phyloP scores from a whole-genome alignment of 805 yeast genomes.

The Priceomyces haplophilus region DNA sequence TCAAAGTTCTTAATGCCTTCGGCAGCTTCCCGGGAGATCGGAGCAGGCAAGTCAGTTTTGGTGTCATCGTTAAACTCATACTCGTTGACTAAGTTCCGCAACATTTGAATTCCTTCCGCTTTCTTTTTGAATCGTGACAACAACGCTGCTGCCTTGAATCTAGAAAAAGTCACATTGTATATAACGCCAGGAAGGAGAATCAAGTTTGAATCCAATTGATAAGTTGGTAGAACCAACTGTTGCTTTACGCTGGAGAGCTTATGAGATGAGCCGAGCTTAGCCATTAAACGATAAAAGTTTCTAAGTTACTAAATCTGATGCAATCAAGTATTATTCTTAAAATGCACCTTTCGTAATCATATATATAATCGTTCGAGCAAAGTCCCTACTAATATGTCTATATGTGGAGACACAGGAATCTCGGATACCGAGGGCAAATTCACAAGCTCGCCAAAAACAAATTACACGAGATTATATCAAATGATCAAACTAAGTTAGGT shows the following conservation, averaged over 20 bases:
- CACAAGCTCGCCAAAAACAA: not conserved
- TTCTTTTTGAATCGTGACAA: slow-evolving; percentile 39
- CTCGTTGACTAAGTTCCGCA: slow-evolving; percentile 32
- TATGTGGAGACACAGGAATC: not conserved
- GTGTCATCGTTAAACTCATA: slow-evolving; percentile 27
- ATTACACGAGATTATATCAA: not conserved
- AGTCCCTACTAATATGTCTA: no score
- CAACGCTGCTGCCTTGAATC: slow-evolving; percentile 46
- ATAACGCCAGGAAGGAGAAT: slow-evolving; percentile 62
- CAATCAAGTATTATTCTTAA: not conserved
- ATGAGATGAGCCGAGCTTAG: slow-evolving; percentile 3
- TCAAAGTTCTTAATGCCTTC: slow-evolving; percentile 28
- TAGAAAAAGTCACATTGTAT: slow-evolving; percentile 53
- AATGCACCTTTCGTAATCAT: not conserved
- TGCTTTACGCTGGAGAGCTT: slow-evolving; percentile 9
- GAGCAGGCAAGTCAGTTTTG: slow-evolving; percentile 18
- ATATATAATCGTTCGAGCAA: not conserved
- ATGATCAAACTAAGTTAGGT: not conserved
- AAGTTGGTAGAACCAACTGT: slow-evolving; percentile 35
- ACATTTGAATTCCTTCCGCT: slow-evolving; percentile 23
- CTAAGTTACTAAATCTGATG: not conserved
- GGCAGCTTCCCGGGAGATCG: slow-evolving; percentile 29
- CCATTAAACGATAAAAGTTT: slow-evolving; percentile 3
- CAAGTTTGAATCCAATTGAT: slow-evolving; percentile 39
- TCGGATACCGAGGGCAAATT: slow-evolving; percentile 1